A percentile compares a stretch with the other conserved stretches of the same genome.
These are phyloP conservation scores for Syncephalastrum sp. DNA, from an alignment of 371 early-diverging fungal genomes.

Conservation along the genomic window DNA sequence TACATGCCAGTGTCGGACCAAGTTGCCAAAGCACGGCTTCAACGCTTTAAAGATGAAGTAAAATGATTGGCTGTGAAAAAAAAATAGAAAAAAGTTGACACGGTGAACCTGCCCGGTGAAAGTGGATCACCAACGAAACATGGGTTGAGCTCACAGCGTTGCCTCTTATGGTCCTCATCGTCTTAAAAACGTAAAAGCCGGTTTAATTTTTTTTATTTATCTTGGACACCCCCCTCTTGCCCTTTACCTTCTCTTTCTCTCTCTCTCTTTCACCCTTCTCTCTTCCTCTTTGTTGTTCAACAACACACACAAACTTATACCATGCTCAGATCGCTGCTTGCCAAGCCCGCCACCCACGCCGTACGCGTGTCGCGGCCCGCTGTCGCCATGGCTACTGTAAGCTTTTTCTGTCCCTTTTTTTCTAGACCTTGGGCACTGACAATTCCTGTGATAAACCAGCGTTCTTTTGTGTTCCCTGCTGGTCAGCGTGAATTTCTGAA, in stretches of 20 bases:
- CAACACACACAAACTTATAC: conserved; percentile 1
- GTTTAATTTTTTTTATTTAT: too few relatives aligned
- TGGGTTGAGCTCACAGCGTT: conserved; percentile 15
- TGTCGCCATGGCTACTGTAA: conserved; percentile 24
- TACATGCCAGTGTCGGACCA: conserved; percentile 51
- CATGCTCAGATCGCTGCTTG: conserved; percentile 40
- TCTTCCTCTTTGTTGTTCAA: conserved; percentile 8
- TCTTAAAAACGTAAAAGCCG: conserved; percentile 10
- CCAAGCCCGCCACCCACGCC: conserved; percentile 15
- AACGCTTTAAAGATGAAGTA: conserved; percentile 17
- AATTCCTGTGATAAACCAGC: conserved; percentile 26
- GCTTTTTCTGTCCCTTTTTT: not conserved
- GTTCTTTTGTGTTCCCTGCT: conserved; percentile 62
- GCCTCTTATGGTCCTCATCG: conserved; percentile 28
- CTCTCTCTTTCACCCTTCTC: conserved; percentile 16
- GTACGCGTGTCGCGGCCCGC: conserved; percentile 28
- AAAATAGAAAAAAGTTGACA: conserved; percentile 26
- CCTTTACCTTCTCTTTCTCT: conserved; percentile 10
- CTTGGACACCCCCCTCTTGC: conserved; percentile 6
- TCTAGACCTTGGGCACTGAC: not conserved
- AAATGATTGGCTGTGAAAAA: conserved; percentile 4
- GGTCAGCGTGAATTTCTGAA: conserved; percentile 72
- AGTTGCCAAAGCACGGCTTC: conserved; percentile 30
- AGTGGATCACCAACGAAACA: conserved; percentile 10
- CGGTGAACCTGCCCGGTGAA: conserved; percentile 55